phyloP scores from a whole-genome alignment of 2,329 filamentous ascomycete genomes.

The Cladosporium sp. region DNA sequence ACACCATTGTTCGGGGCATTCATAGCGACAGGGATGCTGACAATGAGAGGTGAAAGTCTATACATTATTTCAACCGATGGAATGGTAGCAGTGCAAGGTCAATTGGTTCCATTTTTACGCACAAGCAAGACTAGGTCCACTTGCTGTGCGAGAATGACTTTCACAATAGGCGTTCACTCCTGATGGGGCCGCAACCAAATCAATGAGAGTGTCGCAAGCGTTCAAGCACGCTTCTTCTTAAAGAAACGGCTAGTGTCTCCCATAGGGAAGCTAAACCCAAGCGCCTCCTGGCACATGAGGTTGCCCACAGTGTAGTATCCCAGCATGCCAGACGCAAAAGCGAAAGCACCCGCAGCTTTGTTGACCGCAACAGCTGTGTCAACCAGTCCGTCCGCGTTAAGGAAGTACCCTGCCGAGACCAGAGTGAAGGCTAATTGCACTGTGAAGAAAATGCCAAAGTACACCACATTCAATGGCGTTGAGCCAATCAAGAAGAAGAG shows the following conservation, averaged over 20 bases:
- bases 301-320: constrained; percentile 45
- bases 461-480: constrained; percentile 44
- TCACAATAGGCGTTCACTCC: neutral
- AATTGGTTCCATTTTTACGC: no score
- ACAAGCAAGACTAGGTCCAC: no score
- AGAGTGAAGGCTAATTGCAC: constrained; percentile 44
- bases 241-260: constrained; percentile 42
- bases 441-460: constrained; percentile 46
- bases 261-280: constrained; percentile 38
- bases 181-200: neutral
- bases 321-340: constrained; percentile 43
- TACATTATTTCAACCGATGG: no score
- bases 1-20: no score
- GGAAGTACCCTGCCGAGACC: constrained; percentile 44
- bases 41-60: no score
- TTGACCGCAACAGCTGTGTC: constrained; percentile 35
- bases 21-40: no score
- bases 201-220: neutral
- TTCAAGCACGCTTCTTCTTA: constrained; percentile 24
- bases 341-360: constrained; percentile 44
- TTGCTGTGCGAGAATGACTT: neutral
- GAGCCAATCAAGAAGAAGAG: constrained; percentile 45
- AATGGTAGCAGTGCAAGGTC: no score
- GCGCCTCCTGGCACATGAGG: constrained; percentile 38
- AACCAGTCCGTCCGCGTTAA: constrained; percentile 40